Evolutionary conservation across 129 eudicot genomes (phyloP), one percentile per base, ranked within the genome.

Genomic region (Saussurea involucrata): DNA sequence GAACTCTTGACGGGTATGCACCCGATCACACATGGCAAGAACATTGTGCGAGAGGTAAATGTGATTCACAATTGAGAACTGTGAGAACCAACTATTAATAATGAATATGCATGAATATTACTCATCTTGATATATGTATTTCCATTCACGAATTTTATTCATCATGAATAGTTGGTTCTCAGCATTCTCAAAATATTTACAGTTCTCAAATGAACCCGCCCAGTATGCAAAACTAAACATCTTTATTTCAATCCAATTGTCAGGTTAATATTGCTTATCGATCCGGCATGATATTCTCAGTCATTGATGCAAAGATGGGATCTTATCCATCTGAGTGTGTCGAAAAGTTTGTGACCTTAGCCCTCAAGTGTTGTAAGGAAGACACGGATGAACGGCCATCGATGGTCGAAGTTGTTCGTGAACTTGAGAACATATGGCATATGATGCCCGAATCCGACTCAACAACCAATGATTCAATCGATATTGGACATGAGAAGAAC

Each of bases 21-120:
- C 34, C 98, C 98, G 5, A 93, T 93, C 75, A 81, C 89, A 29
- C 98, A 87, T 76, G 98, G 98, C 49, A 93, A 93, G 74, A 93
- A 93, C 85, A 93, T 93, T 24, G 98, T 93, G 17, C 85, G 98
- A 42, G 98, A 93, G 98, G 98, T 90, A 89, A 53, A 53, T 22
- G 18, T 1, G 61, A 53, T 18, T 53, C 22, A 53, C 2, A 53
- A 53, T n/a, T 13, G n/a, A 49, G 60, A 49, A 49, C 60, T 2
- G 8, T 49, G 21, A 17, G 21, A 49, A 49, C 61, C 61, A 53
- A 17, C 61, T 53, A n/a, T 53, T 53, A 22, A n/a, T 53, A n/a
- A 53, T 53, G 22, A 53, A 53, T 53, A 53, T 53, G 22, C 61
- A 53, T 53, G 61, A 53, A 53, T 53, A 53, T 6, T 6, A n/a